A percentile compares a stretch with the other conserved stretches of the same genome.
These are phyloP conservation scores for Hygrocybe coccinea DNA, from an alignment of 768 basidiomycete species.

Conservation along the genomic window DNA sequence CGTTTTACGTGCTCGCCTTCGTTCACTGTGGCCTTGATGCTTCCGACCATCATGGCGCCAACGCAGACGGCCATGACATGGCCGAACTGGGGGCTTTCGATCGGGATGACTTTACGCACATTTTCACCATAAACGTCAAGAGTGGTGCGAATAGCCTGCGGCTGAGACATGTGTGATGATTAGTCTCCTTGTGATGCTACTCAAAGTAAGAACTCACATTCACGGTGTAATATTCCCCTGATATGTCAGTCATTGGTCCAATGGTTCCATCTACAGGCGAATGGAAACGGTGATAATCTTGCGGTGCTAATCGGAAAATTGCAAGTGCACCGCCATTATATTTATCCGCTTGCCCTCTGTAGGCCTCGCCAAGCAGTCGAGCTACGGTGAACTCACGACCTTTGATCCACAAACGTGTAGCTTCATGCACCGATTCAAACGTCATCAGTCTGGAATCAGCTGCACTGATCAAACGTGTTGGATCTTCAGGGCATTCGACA, in stretches of 20 bases:
- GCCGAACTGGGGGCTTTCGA: slow-evolving; percentile 86
- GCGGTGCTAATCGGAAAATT: slow-evolving; percentile 89
- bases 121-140: slow-evolving; percentile 96
- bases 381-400: slow-evolving; percentile 86
- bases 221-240: slow-evolving; percentile 95
- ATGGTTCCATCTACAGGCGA: slow-evolving; percentile 80
- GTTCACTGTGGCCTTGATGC: slow-evolving; percentile 79
- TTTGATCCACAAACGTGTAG: slow-evolving; percentile 93
- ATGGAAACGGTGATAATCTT: slow-evolving; percentile 95
- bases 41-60: slow-evolving; percentile 95
- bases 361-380: slow-evolving; percentile 73
- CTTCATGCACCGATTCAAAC: slow-evolving; percentile 81
- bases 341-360: slow-evolving; percentile 61
- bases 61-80: slow-evolving; percentile 88
- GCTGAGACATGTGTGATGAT: slow-evolving; percentile 37
- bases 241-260: slow-evolving; percentile 75
- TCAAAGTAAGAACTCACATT: slow-evolving; percentile 50
- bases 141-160: slow-evolving; percentile 87
- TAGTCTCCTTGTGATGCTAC: not conserved
- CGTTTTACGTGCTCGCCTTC: slow-evolving; percentile 77
- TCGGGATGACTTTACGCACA: slow-evolving; percentile 84
- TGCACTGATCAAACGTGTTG: slow-evolving; percentile 74
- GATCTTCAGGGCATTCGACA: slow-evolving; percentile 65
- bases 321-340: slow-evolving; percentile 79
- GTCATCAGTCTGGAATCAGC: slow-evolving; percentile 97